phyloP scores from a whole-genome alignment of 257 asterid species.

The Apocynum venetum region DNA sequence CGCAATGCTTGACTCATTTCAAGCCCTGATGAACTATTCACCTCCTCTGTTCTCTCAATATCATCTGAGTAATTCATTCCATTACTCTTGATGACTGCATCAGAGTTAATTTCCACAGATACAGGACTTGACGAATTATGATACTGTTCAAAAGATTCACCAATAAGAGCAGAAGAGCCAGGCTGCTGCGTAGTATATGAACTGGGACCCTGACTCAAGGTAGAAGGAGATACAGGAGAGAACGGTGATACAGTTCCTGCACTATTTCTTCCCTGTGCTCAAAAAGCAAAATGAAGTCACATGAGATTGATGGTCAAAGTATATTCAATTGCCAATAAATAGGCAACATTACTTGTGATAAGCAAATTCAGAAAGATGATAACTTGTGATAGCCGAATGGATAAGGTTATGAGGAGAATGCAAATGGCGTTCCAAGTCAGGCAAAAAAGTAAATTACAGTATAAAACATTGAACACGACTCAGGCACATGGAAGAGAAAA shows the following conservation, averaged over 20 bases:
- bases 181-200: slow-evolving; percentile 48
- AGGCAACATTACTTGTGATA: neutral
- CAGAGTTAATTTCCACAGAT: slow-evolving; percentile 63
- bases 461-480: neutral
- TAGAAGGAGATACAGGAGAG: slow-evolving; percentile 39
- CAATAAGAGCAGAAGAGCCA: slow-evolving; percentile 42
- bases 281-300: slow-evolving; percentile 15
- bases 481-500: neutral
- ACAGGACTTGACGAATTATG: slow-evolving; percentile 52
- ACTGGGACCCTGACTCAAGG: slow-evolving; percentile 45
- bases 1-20: slow-evolving; percentile 56
- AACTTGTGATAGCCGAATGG: neutral
- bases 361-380: slow-evolving; percentile 1
- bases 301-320: neutral
- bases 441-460: neutral
- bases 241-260: slow-evolving; percentile 40
- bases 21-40: slow-evolving; percentile 43
- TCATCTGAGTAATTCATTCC: slow-evolving; percentile 25
- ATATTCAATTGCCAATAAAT: neutral
- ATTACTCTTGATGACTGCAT: slow-evolving; percentile 24
- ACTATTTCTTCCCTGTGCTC: slow-evolving; percentile 53
- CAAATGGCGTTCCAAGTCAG: neutral
- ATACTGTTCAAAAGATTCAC: slow-evolving; percentile 51
- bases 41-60: slow-evolving; percentile 39
- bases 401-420: neutral